Conservation (phyloP, 2,329 filamentous ascomycete genomes). For the Claviceps digitariae region DNA sequence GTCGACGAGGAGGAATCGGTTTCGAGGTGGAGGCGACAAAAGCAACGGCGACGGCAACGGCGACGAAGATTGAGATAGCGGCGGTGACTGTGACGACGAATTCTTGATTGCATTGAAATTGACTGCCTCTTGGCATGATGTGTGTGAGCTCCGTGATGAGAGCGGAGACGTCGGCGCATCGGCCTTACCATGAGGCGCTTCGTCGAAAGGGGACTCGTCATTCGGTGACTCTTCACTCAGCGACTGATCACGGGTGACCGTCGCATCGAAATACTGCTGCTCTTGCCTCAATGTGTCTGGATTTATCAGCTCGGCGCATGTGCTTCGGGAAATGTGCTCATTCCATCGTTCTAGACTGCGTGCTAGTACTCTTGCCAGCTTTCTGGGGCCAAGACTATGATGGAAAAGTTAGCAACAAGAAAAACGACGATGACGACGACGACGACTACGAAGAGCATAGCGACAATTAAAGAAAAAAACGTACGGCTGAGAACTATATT, state of each 20-base stretch:
- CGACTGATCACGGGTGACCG: background rate
- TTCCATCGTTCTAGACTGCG: background rate
- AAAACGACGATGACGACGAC: no score
- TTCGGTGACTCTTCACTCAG: background rate
- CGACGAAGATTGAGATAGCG: background rate
- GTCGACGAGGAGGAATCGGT: slow-evolving; percentile 18
- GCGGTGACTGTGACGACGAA: background rate
- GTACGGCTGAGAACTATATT: slow-evolving; percentile 26
- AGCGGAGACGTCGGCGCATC: background rate
- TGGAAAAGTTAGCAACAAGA: background rate
- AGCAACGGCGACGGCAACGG: background rate
- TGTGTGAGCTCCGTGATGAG: background rate
- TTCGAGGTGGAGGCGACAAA: background rate
- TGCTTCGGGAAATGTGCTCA: background rate
- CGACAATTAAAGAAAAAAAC: slow-evolving; percentile 7
- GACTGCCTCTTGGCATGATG: background rate
- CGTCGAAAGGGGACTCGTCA: background rate
- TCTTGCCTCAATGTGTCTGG: background rate
- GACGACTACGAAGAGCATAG: no score
- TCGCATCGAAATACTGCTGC: background rate
- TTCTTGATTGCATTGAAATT: background rate
- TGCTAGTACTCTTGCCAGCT: slow-evolving; percentile 12
- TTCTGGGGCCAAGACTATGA: slow-evolving; percentile 21
- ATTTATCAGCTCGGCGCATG: background rate
- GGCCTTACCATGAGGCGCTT: background rate